Evolutionary conservation across 257 asterid genomes (phyloP).

Genomic region (Cordia subcordata): DNA sequence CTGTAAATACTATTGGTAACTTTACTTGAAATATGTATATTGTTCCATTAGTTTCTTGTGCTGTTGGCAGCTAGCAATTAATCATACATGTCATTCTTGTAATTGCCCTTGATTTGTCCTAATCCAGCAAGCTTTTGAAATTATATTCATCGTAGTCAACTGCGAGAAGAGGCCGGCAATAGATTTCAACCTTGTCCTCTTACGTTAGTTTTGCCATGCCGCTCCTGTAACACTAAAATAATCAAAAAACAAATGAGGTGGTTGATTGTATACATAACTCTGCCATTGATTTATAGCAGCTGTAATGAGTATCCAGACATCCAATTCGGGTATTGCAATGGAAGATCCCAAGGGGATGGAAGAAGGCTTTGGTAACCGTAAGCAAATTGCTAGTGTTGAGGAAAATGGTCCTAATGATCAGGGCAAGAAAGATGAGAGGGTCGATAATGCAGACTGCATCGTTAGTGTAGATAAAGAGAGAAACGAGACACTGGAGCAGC

Average conservation of each 20-base stretch:
- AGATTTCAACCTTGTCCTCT: constrained; percentile 18
- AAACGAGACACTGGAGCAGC: not conserved
- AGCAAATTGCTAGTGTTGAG: constrained; percentile 5
- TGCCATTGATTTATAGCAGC: not conserved
- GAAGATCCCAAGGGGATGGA: constrained; percentile 45
- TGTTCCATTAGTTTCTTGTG: too few species aligned
- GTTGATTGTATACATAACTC: too few species aligned
- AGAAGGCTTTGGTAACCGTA: constrained; percentile 36
- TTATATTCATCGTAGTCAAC: not conserved
- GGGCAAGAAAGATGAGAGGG: constrained; percentile 12
- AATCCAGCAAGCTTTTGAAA: constrained; percentile 2
- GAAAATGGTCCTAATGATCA: constrained; percentile 2
- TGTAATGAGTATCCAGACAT: not conserved
- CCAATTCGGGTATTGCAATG: constrained; percentile 17
- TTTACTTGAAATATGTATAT: too few species aligned
- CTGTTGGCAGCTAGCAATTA: not conserved
- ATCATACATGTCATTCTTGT: not conserved
- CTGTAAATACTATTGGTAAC: too few species aligned
- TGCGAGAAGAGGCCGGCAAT: constrained; percentile 28
- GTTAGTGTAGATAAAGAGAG: constrained; percentile 6
- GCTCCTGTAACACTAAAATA: not conserved
- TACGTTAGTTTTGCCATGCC: not conserved
- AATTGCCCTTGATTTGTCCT: constrained; percentile 19
- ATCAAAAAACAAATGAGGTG: too few species aligned
- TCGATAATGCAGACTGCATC: constrained; percentile 3